Base-by-base conservation (phyloP, 257 asterid genomes). In the Lantana camara region DNA sequence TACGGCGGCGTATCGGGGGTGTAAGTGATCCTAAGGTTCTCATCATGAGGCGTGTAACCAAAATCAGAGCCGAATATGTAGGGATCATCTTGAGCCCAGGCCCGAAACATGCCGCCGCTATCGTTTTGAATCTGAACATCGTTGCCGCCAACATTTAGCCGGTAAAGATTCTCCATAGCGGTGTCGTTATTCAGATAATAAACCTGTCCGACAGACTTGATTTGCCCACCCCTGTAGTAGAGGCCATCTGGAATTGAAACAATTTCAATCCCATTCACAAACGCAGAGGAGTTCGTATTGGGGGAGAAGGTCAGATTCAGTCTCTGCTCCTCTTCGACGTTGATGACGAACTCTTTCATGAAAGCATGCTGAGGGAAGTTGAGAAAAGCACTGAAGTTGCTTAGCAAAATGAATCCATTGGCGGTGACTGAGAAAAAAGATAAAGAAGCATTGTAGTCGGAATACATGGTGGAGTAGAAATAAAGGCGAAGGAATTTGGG, bases 251-350 rank as follows among this genome's bases (percentile, higher is more conserved):
- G 89, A 9, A 74, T 54, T 0, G 96, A 85, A 19, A 88, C 79
- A 3, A 88, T 73, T 61, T 85, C 94, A 9, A 87, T 79, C 37
- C 92, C 95, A 40, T 87, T 87, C 7, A 87, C 51, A 35, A 87
- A 85, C 5, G 90, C 83, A 13, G 37, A 71, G 0, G 95, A 82
- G 11, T 74, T 54, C 1, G 64, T 55, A 19, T 64, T 44, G 0
- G 90, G 90, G 11, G 68, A 42, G 56, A 87, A 84, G 7, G 85
- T 78, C 0, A 86, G 1, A 3, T 2, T 13, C 27, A 70, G 46
- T 0, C 1, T 60, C 38, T 75, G 84, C 22, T 34, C 41, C 7
- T 58, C 75, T 20, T 38, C 24, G 2, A 72, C 32, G 2, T 47
- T 52, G 4, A 73, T n/a, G 4, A 87, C 7, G 52, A 68, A 77